phyloP scores from a whole-genome alignment of 768 basidiomycete species.

The Rhodosporidiobolus odoratus region DNA sequence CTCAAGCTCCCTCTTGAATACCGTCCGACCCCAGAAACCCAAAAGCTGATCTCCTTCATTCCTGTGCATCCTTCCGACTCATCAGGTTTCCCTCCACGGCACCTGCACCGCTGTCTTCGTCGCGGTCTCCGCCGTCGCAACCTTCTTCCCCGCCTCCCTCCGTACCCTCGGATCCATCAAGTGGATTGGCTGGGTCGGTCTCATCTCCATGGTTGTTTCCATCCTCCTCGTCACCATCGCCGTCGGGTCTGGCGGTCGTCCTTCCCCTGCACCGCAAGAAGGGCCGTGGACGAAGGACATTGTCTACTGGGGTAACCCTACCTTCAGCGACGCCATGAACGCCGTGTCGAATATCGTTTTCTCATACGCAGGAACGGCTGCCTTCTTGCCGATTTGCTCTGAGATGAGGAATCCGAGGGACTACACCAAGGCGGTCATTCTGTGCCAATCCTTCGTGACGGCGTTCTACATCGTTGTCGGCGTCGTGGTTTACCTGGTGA shows the following conservation, averaged over 20 bases:
- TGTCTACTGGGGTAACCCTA: conserved; percentile 28
- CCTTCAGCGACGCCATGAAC: conserved; percentile 43
- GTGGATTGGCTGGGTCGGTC: conserved; percentile 41
- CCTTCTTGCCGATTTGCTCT: conserved; percentile 39
- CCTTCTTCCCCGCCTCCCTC: conserved; percentile 37
- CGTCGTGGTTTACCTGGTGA: conserved; percentile 43
- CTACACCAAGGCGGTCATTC: conserved; percentile 44
- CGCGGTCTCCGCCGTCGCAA: conserved; percentile 42
- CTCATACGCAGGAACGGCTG: conserved; percentile 34
- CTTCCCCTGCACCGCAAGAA: conserved; percentile 35
- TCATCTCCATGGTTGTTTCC: conserved; percentile 22
- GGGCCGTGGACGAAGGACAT: conserved; percentile 34
- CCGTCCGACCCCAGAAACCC: too few relatives aligned
- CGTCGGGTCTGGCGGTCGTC: conserved; percentile 36
- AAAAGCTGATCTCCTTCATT: too few relatives aligned
- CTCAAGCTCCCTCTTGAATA: not conserved
- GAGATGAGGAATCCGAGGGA: conserved; percentile 45
- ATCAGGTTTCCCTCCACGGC: conserved; percentile 41
- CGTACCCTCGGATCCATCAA: conserved; percentile 43
- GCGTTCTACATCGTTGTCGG: conserved; percentile 41
- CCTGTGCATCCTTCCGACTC: not conserved
- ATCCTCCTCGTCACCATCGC: conserved; percentile 32
- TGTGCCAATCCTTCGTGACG: conserved; percentile 42
- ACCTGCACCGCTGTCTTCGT: conserved; percentile 47
- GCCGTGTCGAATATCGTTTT: conserved; percentile 44